Conservation (phyloP, 371 early-diverging fungal species). For the Rhizomucor miehei region DNA sequence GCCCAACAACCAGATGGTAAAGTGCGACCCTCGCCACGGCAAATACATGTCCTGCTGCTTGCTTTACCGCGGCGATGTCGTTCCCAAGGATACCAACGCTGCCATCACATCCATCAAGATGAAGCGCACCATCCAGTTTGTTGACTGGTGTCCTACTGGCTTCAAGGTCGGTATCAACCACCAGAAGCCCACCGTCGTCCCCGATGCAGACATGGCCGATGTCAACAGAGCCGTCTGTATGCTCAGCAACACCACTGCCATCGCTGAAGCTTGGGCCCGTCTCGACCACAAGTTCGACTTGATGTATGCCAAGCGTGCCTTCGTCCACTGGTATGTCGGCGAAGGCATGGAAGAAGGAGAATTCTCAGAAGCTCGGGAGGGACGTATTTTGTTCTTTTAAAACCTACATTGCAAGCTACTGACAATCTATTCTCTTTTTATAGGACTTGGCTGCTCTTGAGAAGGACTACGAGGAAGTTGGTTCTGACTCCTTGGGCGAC, state of each 20-base stretch:
- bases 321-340: constrained; percentile 98
- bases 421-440: too few species aligned
- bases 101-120: constrained; percentile 87
- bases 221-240: constrained; percentile 91
- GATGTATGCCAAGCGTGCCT: constrained; percentile 96
- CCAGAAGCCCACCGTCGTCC: constrained; percentile 82
- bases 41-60: constrained; percentile 96
- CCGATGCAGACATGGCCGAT: constrained; percentile 84
- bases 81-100: constrained; percentile 80
- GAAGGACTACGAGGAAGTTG: constrained; percentile 97
- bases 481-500: constrained; percentile 76
- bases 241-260: constrained; percentile 94
- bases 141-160: constrained; percentile 97
- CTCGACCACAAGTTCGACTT: constrained; percentile 91
- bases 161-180: constrained; percentile 96
- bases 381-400: too few species aligned
- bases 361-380: constrained; percentile 72
- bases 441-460: constrained; percentile 97
- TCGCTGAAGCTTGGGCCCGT: constrained; percentile 92
- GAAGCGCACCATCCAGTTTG: constrained; percentile 89
- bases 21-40: constrained; percentile 90
- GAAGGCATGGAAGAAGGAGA: constrained; percentile 93
- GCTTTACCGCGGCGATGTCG: constrained; percentile 91
- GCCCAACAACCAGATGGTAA: constrained; percentile 94
- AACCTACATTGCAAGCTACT: too few species aligned